These are phyloP conservation scores for Grifola frondosa DNA, from an alignment of 1,284 basidiomycete genomes.

Conservation along the genomic window DNA sequence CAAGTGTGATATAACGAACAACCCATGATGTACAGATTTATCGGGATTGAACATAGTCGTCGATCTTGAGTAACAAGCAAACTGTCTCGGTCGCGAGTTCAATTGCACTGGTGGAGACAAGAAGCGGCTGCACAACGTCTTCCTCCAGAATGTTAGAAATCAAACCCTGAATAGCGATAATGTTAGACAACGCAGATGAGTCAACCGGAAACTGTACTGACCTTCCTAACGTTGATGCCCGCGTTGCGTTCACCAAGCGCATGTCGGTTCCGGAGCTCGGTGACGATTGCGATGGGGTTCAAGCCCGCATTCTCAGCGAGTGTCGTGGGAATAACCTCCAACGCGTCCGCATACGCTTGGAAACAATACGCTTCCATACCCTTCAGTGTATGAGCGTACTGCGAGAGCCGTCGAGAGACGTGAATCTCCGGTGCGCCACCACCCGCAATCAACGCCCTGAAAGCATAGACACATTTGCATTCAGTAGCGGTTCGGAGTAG, in stretches of 20 bases:
- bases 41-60: conserved; percentile 88
- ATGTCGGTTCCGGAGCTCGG: conserved; percentile 96
- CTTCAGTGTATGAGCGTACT: conserved; percentile 91
- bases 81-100: conserved; percentile 98
- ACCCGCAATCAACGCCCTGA: conserved; percentile 91
- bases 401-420: conserved; percentile 90
- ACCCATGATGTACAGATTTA: conserved; percentile 30
- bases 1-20: conserved; percentile 11
- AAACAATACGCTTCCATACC: conserved; percentile 99
- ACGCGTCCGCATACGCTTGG: conserved; percentile 96
- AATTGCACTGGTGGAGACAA: conserved; percentile 94
- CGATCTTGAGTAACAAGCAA: conserved; percentile 94
- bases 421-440: conserved; percentile 99
- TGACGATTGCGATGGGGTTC: conserved; percentile 98
- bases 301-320: conserved; percentile 98
- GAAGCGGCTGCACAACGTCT: conserved; percentile 94
- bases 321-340: conserved; percentile 98
- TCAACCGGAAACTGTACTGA: conserved; percentile 34
- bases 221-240: conserved; percentile 98
- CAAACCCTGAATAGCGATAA: conserved; percentile 63
- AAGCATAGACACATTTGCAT: conserved; percentile 10
- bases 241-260: conserved; percentile 93
- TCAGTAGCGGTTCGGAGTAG: neutral
- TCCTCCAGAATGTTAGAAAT: conserved; percentile 98
- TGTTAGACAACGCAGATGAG: neutral